phyloP scores from a whole-genome alignment of 139 green algal genomes.

The Spirogloea muscicola region DNA sequence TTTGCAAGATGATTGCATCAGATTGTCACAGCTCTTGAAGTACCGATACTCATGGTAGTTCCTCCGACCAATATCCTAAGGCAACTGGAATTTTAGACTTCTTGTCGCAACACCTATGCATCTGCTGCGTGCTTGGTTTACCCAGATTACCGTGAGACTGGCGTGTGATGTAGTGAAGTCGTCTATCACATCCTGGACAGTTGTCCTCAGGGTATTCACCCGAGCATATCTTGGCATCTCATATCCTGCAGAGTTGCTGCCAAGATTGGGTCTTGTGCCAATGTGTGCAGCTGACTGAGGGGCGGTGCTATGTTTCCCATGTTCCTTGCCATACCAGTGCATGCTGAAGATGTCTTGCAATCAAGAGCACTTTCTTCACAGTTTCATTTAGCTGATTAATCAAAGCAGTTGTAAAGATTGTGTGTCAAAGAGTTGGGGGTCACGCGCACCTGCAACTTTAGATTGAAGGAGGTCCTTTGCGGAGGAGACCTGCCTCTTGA shows the following conservation, averaged over 20 bases:
- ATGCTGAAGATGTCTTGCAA: too few relatives aligned
- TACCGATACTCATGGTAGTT: too few relatives aligned
- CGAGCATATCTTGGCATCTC: slow-evolving; percentile 15
- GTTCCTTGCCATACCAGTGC: too few relatives aligned
- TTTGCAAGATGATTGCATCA: background rate
- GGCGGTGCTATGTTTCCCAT: too few relatives aligned
- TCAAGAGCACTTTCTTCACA: background rate
- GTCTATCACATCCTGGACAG: background rate
- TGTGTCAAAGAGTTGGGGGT: background rate
- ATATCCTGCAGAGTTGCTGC: background rate
- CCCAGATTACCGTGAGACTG: background rate
- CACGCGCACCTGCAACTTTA: background rate
- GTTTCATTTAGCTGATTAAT: background rate
- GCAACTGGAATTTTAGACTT: too few relatives aligned
- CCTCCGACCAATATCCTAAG: too few relatives aligned
- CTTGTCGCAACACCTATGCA: background rate
- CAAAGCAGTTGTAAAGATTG: background rate
- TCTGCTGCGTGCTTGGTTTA: background rate
- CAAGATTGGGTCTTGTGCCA: too few relatives aligned
- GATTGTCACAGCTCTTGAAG: background rate
- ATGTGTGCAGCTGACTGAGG: too few relatives aligned
- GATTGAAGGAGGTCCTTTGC: slow-evolving; percentile 10
- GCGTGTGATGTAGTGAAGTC: background rate
- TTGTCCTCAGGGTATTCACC: slow-evolving; percentile 28
- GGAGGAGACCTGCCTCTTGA: slow-evolving; percentile 25